Base-by-base conservation (phyloP, 306 rosid species). In the Fagus sylvatica region DNA sequence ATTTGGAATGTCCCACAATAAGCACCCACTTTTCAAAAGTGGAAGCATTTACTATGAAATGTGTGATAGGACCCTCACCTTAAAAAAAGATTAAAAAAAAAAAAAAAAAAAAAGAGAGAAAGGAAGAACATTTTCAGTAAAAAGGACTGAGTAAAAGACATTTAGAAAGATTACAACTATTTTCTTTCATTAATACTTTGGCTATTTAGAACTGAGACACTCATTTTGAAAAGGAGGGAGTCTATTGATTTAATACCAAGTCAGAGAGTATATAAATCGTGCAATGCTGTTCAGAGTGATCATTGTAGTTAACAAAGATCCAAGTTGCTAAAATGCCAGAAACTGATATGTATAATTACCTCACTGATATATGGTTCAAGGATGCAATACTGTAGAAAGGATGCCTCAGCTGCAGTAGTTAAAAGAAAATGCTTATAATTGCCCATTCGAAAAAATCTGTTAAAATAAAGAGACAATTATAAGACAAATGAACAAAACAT, bases 341-440 rank as follows among this genome's bases (percentile, higher is more conserved):
- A 4, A 77, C n/a, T 39, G 71, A 72, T 53, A 68, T 4, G 69
- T 67, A 43, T 67, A 74, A 60, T 74, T 89, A 94, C 98, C 90
- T 94, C 95, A 70, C 81, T 88, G 56, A 92, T 75, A 76, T 80
- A 92, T 65, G 97, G 92, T 81, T 88, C 94, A 85, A 92, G 73
- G 56, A 92, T 79, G 82, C 97, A 94, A 85, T 89, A 92, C 75
- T 94, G 98, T 64, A 92, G 85, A 75, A 87, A 82, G 70, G 98
- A 89, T 68, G 93, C 97, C 74, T 89, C 85, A 15, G 88, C 83
- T 73, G 88, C 92, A 32, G 82, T 51, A 28, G 89, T 84, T 5
- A 84, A 71, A 64, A 90, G 79, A 82, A 94, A 92, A 72, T 84
- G 82, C 74, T 76, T 84, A 76, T 92, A 92, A 79, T 92, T 95